Conservation (phyloP, 78 protist species). For the Speleostelium caveatum region DNA sequence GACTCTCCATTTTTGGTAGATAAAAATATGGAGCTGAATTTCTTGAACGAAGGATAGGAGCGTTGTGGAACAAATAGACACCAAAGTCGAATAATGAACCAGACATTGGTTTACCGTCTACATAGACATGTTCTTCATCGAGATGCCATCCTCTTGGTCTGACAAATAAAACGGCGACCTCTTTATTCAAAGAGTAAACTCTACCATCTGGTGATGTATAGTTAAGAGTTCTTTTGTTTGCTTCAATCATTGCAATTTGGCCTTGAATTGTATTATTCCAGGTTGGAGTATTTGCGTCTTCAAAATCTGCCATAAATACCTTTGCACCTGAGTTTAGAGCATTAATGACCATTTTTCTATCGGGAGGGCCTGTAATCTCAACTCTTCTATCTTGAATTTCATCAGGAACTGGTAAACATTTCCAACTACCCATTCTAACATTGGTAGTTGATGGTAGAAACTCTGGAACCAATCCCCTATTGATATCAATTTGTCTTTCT, state of each 20-base stretch:
- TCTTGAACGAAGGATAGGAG: not conserved
- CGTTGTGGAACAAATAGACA: constrained; percentile 84
- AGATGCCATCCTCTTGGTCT: constrained; percentile 89
- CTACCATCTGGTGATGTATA: constrained; percentile 72
- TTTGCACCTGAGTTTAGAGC: constrained; percentile 90
- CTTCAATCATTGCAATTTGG: constrained; percentile 82
- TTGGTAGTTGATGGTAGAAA: not conserved
- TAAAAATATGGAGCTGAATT: constrained; percentile 82
- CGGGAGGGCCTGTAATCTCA: constrained; percentile 91
- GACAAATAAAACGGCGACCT: constrained; percentile 71
- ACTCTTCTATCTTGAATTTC: constrained; percentile 88
- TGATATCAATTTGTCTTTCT: constrained; percentile 43
- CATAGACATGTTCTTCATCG: constrained; percentile 77
- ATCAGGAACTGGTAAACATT: constrained; percentile 73
- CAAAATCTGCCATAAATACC: constrained; percentile 90
- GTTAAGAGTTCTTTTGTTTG: constrained; percentile 70
- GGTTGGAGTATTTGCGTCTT: constrained; percentile 85
- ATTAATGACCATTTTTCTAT: constrained; percentile 88
- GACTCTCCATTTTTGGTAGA: constrained; percentile 87
- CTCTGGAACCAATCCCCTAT: constrained; percentile 19
- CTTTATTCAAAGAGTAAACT: constrained; percentile 31
- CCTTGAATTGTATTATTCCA: constrained; percentile 83
- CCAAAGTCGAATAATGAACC: constrained; percentile 89
- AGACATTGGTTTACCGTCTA: constrained; percentile 81
- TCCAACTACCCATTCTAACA: constrained; percentile 56